These are phyloP conservation scores for Salix brachista DNA, from an alignment of 345 rosid genomes.

Conservation along the genomic window DNA sequence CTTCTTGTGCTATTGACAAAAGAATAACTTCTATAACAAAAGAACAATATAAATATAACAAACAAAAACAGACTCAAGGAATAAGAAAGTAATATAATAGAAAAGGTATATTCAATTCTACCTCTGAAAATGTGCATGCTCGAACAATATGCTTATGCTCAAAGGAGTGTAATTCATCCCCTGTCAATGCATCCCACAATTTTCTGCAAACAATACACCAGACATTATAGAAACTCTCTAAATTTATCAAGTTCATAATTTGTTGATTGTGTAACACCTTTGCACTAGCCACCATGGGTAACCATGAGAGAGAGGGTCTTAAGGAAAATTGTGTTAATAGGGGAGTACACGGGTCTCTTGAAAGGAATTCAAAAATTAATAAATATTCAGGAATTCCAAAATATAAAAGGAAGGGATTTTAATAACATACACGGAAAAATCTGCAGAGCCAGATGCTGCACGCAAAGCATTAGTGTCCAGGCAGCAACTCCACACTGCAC, in stretches of 20 bases:
- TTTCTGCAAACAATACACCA: conserved; percentile 27
- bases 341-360: neutral
- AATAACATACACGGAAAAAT: conserved; percentile 75
- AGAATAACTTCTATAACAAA: neutral
- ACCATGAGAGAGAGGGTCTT: neutral
- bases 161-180: conserved; percentile 39
- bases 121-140: conserved; percentile 47
- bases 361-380: neutral
- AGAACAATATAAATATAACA: neutral
- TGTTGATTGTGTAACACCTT: neutral
- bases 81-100: neutral
- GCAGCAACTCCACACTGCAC: conserved; percentile 98
- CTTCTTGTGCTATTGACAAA: neutral
- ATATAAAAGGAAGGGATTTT: neutral
- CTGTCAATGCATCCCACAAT: conserved; percentile 45
- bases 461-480: conserved; percentile 78
- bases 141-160: conserved; percentile 48
- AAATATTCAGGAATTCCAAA: neutral
- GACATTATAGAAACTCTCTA: neutral
- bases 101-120: neutral
- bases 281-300: neutral
- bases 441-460: conserved; percentile 99
- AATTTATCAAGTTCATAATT: neutral
- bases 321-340: neutral
- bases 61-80: neutral